Base-by-base conservation (phyloP, 1,139 yeast genomes). In the Geotrichum europaeum region DNA sequence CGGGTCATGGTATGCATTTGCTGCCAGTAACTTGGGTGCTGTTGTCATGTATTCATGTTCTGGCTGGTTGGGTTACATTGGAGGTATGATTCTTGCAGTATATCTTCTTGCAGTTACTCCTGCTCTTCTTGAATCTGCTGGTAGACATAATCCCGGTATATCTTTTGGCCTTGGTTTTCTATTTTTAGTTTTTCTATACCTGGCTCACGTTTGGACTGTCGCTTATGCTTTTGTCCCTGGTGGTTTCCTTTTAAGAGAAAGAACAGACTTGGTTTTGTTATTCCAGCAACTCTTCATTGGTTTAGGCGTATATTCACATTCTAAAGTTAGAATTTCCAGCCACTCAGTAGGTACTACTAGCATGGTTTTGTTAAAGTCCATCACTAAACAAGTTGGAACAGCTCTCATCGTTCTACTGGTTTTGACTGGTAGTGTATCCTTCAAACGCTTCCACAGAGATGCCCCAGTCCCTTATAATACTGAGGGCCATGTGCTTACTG, bases 221-320 rank as follows among this genome's bases (percentile, higher is more conserved):
- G 99, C 99, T 0, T 94, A 94, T 73, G 99, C 99, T 0, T 94
- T 94, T 76, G 99, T 94, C 57, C 99, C 99, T 18, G 94, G 89
- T 64, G 99, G 99, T 4, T 86, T 86, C 70, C 66, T 88, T 30
- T 78, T 94, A 61, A 83, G 99, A 70, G 99, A 94, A 75, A 82
- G 97, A 71, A 85, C 94, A 4, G 96, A 91, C 73, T 73, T 88
- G 52, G 83, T 94, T 3, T 73, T 90, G 57, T 79, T 81, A 5
- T 66, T 77, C 4, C 81, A 87, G 62, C 83, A 87, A 54, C 69
- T 77, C 1, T 68, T 78, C 40, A 71, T 85, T 55, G 76, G 78
- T 2, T 53, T 68, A n/a, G 78, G 77, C 13, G 67, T 73, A 3
- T 64, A 66, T 57, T 71, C 70, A 45, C 68, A 68, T 51, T 65